Percentiles rank a stretch among this genome's conserved stretches.
Conservation (phyloP, 768 basidiomycete species). For the Mycena epipterygia region DNA sequence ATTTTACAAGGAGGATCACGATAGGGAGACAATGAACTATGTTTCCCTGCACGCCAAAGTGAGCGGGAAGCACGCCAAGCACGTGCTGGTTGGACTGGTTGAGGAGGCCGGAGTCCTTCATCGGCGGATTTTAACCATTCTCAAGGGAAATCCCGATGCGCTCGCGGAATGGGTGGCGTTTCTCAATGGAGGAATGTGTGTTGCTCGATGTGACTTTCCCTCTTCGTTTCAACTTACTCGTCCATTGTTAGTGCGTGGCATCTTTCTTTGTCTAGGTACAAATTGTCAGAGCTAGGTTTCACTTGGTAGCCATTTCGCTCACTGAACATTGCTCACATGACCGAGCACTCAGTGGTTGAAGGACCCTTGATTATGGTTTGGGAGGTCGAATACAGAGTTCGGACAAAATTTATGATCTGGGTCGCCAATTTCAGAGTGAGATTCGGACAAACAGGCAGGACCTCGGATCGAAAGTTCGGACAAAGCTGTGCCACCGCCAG, state of each 20-base stretch:
- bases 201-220: not conserved
- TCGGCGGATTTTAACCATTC: not conserved
- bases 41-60: not conserved
- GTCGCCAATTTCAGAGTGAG: no score
- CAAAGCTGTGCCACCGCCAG: no score
- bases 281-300: not conserved
- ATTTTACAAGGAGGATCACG: constrained; percentile 18
- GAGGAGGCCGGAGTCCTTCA: not conserved
- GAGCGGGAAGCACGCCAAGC: not conserved
- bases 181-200: not conserved
- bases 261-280: not conserved
- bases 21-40: not conserved
- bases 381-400: no score
- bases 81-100: constrained; percentile 9
- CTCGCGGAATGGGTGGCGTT: not conserved
- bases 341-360: no score
- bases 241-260: not conserved
- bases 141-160: not conserved
- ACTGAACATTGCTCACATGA: no score
- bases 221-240: not conserved
- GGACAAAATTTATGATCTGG: no score
- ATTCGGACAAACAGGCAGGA: no score
- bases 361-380: no score
- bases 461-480: no score
- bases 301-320: not conserved